These are phyloP conservation scores for Marasmius fiardii DNA, from an alignment of 1,284 basidiomycete genomes.

Conservation along the genomic window DNA sequence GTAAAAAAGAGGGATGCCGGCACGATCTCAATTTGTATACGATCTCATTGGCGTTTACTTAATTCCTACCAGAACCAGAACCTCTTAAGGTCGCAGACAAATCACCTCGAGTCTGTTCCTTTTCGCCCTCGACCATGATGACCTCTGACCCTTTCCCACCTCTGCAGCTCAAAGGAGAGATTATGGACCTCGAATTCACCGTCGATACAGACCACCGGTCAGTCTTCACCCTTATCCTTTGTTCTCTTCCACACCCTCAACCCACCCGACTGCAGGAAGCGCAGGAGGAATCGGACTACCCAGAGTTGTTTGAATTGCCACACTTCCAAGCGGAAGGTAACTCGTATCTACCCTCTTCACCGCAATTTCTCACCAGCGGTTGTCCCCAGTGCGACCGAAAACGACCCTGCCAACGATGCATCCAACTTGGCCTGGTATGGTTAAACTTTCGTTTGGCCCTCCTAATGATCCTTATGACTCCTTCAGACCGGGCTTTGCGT, in stretches of 20 bases:
- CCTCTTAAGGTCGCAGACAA: constrained; percentile 7
- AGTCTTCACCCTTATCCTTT: neutral
- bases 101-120: constrained; percentile 11
- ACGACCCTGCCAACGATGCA: constrained; percentile 84
- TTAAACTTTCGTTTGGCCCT: constrained; percentile 16
- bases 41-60: constrained; percentile 10
- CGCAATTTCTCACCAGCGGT: constrained; percentile 12
- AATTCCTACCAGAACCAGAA: neutral
- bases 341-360: constrained; percentile 18
- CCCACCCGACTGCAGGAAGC: constrained; percentile 44
- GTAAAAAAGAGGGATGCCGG: constrained; percentile 7
- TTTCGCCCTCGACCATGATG: constrained; percentile 14
- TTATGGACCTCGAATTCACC: constrained; percentile 52
- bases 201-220: constrained; percentile 48
- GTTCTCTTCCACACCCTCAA: constrained; percentile 1
- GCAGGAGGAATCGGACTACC: constrained; percentile 84
- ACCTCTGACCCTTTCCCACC: constrained; percentile 18
- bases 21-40: constrained; percentile 1
- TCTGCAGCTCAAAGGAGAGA: constrained; percentile 43
- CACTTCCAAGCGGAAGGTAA: constrained; percentile 86
- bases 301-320: constrained; percentile 88
- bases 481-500: constrained; percentile 84
- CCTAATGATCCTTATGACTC: constrained; percentile 9
- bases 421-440: constrained; percentile 72
- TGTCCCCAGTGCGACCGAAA: constrained; percentile 69